Percentiles rank a stretch among this genome's conserved stretches.
Conservation (phyloP, 352 stramenopile genomes). For the Pilasporangium apinafurcum region DNA sequence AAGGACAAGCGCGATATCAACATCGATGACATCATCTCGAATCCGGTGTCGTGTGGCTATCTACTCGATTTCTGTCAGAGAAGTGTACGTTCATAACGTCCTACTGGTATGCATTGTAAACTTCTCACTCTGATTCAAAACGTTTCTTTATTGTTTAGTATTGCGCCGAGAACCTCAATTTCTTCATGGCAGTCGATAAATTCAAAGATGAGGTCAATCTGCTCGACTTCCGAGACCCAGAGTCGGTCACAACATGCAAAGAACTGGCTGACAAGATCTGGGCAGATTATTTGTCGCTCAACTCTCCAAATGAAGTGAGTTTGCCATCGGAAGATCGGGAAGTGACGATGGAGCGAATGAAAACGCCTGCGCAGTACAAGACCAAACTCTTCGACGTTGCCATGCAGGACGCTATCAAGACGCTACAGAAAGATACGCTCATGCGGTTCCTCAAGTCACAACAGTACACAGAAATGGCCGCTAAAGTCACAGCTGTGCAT, state of each 20-base stretch:
- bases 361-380: constrained; percentile 65
- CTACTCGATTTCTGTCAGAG: constrained; percentile 85
- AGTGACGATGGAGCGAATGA: constrained; percentile 78
- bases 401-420: constrained; percentile 82
- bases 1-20: constrained; percentile 77
- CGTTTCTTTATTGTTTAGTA: constrained; percentile 24
- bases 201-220: constrained; percentile 80
- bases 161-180: constrained; percentile 80
- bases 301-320: constrained; percentile 81
- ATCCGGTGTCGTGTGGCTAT: constrained; percentile 80
- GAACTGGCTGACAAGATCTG: constrained; percentile 83
- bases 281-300: constrained; percentile 77
- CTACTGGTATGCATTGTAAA: neutral
- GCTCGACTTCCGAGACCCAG: constrained; percentile 72
- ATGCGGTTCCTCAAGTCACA: constrained; percentile 69
- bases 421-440: constrained; percentile 76
- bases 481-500: constrained; percentile 43
- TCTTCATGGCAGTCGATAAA: constrained; percentile 85
- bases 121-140: too few relatives aligned
- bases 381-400: constrained; percentile 80
- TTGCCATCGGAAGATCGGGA: constrained; percentile 73
- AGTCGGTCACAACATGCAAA: constrained; percentile 73
- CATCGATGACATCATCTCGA: constrained; percentile 83
- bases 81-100: constrained; percentile 34
- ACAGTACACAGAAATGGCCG: constrained; percentile 75